Evolutionary conservation across 1,139 yeast genomes (phyloP).

Genomic region (Hansenula lynferdii): DNA sequence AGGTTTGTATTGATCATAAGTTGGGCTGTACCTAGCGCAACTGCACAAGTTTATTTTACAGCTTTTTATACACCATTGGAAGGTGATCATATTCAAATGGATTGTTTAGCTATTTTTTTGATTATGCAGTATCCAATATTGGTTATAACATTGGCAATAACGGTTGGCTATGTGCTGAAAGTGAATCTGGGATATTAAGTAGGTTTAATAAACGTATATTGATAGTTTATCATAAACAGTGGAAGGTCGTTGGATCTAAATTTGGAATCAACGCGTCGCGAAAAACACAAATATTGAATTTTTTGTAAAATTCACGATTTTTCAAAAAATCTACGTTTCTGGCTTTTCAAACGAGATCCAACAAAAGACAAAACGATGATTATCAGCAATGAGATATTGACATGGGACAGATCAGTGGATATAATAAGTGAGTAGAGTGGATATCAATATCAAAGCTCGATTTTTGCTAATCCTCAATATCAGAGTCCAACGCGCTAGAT

Average conservation of each 20-base stretch:
- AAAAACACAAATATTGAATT: no score
- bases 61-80: conserved; percentile 65
- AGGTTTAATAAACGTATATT: no score
- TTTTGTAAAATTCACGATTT: no score
- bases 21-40: conserved; percentile 69
- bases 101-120: conserved; percentile 60
- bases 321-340: no score
- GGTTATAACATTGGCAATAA: conserved; percentile 57
- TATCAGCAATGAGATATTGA: conserved; percentile 6
- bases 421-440: conserved; percentile 8
- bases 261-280: no score
- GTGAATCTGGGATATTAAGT: conserved; percentile 19
- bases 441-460: not conserved
- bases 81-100: conserved; percentile 63
- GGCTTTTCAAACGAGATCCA: no score
- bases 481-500: conserved; percentile 8
- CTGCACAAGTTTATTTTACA: conserved; percentile 66
- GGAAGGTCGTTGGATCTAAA: no score
- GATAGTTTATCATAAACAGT: no score
- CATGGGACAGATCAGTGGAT: conserved; percentile 11
- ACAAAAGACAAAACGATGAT: not conserved
- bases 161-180: conserved; percentile 55
- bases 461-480: no score
- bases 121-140: conserved; percentile 58
- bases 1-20: conserved; percentile 64